Evolutionary conservation across 2,329 filamentous ascomycete genomes (phyloP).

Genomic region (Colletotrichum sp.): DNA sequence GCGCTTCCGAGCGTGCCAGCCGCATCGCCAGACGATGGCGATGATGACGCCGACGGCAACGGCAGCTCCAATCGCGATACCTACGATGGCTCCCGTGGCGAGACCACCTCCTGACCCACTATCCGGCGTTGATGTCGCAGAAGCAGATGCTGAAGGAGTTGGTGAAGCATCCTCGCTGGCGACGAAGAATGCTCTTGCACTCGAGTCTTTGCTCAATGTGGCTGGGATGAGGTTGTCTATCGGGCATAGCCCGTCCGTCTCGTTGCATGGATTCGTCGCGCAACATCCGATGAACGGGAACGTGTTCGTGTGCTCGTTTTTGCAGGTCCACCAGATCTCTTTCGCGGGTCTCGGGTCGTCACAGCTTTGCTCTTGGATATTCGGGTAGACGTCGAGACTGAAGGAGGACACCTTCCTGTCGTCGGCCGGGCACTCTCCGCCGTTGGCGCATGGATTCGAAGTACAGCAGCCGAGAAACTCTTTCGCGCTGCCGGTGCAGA

Average conservation of each 20-base stretch:
- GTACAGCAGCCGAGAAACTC: constrained; percentile 48
- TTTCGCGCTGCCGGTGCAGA: constrained; percentile 33
- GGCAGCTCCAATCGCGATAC: constrained; percentile 23
- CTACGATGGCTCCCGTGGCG: constrained; percentile 19
- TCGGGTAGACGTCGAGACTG: constrained; percentile 23
- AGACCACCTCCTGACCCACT: background rate
- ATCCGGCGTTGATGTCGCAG: background rate
- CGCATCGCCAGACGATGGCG: constrained; percentile 15
- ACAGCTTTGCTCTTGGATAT: constrained; percentile 37
- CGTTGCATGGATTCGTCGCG: constrained; percentile 33
- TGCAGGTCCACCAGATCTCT: constrained; percentile 39
- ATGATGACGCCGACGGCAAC: constrained; percentile 9
- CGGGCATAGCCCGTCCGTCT: constrained; percentile 27
- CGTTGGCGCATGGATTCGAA: constrained; percentile 35
- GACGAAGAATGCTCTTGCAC: constrained; percentile 18
- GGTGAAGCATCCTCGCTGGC: background rate
- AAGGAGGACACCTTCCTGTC: constrained; percentile 33
- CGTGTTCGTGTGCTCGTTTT: background rate
- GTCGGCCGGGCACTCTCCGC: constrained; percentile 35
- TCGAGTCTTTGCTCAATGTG: constrained; percentile 26
- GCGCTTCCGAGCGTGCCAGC: constrained; percentile 17
- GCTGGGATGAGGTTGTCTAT: constrained; percentile 25
- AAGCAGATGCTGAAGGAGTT: background rate
- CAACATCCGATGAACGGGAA: constrained; percentile 46
- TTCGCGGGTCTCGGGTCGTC: constrained; percentile 17